These are phyloP conservation scores for Picea mariana DNA, from an alignment of 83 land plant genomes.

Conservation along the genomic window DNA sequence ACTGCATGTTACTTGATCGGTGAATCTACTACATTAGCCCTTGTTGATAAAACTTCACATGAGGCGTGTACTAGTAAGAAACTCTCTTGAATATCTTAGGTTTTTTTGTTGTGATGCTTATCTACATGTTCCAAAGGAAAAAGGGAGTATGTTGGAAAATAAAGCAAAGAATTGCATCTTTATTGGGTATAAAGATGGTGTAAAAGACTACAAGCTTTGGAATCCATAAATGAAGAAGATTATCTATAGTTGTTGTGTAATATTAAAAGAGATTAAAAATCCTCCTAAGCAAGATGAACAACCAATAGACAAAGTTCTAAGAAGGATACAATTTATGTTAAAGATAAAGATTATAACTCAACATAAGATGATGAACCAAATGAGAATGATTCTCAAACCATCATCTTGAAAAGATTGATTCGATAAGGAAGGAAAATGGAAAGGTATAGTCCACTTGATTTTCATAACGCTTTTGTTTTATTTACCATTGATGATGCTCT, in stretches of 20 bases:
- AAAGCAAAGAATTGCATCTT: no score
- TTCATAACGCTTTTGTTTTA: no score
- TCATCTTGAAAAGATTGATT: no score
- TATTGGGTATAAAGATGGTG: background rate
- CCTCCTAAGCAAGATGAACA: background rate
- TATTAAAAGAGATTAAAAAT: background rate
- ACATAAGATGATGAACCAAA: no score
- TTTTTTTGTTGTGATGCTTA: background rate
- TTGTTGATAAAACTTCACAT: background rate
- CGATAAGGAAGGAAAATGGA: no score
- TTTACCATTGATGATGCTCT: no score
- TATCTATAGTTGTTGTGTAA: background rate
- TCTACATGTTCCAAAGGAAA: background rate
- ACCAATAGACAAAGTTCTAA: background rate
- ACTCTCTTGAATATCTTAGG: background rate
- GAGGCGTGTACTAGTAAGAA: background rate
- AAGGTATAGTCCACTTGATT: no score
- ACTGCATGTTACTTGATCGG: background rate
- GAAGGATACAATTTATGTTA: no score
- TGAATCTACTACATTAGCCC: background rate
- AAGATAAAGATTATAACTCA: no score
- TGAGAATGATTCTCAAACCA: no score
- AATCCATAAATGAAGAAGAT: background rate
- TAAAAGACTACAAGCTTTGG: background rate
- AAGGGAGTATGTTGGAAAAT: background rate